A percentile compares a stretch with the other conserved stretches of the same genome.
Conservation (phyloP, 148 eudicot genomes). For the Bassia scoparia region DNA sequence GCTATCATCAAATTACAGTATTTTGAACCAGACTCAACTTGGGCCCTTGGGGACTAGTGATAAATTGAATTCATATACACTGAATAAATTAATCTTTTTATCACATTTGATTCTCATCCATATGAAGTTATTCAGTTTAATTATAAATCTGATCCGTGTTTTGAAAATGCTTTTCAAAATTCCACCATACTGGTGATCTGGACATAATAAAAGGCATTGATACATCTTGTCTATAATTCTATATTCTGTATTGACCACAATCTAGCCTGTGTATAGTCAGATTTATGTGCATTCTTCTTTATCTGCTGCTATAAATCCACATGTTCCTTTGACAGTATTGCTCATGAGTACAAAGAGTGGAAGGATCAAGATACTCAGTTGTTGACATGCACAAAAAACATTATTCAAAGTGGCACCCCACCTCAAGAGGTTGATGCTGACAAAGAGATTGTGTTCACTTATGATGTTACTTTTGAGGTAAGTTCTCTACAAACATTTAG, state of each 20-base stretch:
- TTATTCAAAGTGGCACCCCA: slow-evolving; percentile 42
- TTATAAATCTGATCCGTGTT: not conserved
- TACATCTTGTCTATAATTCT: no score
- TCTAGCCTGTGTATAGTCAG: no score
- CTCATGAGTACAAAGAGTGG: slow-evolving; percentile 67
- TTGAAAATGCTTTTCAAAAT: not conserved
- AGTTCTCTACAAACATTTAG: not conserved
- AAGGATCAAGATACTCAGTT: slow-evolving; percentile 48
- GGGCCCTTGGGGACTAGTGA: no score
- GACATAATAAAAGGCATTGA: not conserved
- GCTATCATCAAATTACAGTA: no score
- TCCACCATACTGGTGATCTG: no score
- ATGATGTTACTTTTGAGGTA: slow-evolving; percentile 61
- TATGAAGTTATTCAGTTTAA: not conserved
- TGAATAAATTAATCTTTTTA: not conserved
- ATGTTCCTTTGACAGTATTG: slow-evolving; percentile 35
- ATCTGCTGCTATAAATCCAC: not conserved
- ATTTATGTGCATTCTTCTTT: not conserved
- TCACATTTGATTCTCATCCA: not conserved
- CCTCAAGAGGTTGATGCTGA: slow-evolving; percentile 52
- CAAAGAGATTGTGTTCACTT: slow-evolving; percentile 51
- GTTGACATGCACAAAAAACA: slow-evolving; percentile 46
- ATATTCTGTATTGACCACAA: no score
- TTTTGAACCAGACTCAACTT: no score
- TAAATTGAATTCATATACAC: not conserved